Conservation (phyloP, 345 rosid genomes). For the Laguncularia racemosa region DNA sequence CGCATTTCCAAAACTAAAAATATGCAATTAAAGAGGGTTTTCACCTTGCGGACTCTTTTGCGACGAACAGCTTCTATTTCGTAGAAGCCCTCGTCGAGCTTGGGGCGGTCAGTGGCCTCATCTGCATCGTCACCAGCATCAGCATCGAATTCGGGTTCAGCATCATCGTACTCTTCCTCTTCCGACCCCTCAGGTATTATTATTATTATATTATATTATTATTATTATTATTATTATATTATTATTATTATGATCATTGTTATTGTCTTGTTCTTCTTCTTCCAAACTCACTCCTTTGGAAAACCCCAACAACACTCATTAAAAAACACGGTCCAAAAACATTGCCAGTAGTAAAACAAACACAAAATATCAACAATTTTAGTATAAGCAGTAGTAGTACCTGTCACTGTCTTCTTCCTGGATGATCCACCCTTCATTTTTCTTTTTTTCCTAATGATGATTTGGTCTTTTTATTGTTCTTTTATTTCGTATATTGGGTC, state of each 20-base stretch:
- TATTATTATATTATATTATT: no score
- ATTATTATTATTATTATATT: not conserved
- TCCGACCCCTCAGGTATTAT: not conserved
- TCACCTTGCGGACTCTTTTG: constrained; percentile 80
- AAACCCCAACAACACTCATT: no score
- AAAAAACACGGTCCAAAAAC: no score
- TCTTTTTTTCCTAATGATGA: not conserved
- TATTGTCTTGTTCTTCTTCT: constrained; percentile 11
- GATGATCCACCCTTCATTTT: not conserved
- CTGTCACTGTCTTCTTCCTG: not conserved
- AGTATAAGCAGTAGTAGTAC: no score
- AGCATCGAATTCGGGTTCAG: constrained; percentile 26
- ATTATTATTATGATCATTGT: no score
- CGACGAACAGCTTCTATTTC: constrained; percentile 98
- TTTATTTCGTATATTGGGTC: no score
- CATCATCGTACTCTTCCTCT: constrained; percentile 19
- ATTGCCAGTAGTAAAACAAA: no score
- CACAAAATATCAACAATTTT: no score
- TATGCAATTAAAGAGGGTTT: no score
- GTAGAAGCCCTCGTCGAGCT: constrained; percentile 81
- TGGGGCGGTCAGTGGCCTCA: constrained; percentile 48
- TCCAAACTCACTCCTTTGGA: not conserved
- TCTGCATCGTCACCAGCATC: constrained; percentile 29
- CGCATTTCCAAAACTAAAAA: no score
- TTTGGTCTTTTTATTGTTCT: no score